These are phyloP conservation scores for Xylona heveae DNA, from an alignment of 495 filamentous ascomycete genomes.

Conservation along the genomic window DNA sequence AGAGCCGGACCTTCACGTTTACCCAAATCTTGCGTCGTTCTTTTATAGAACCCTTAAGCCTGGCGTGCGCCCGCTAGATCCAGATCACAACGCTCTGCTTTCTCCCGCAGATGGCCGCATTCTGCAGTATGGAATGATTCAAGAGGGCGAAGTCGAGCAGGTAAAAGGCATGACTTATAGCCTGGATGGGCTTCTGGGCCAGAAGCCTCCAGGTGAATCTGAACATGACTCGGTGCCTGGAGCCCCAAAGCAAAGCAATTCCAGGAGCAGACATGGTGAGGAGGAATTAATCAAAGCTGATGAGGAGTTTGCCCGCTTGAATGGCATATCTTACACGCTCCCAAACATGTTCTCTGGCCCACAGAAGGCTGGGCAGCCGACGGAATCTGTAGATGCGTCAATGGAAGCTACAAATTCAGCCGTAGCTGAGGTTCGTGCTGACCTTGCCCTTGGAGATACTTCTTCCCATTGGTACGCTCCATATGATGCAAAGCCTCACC, in stretches of 20 bases:
- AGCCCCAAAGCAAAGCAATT: conserved; percentile 3
- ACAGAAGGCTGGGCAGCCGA: conserved; percentile 2
- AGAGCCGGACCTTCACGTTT: conserved; percentile 69
- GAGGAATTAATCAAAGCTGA: conserved; percentile 51
- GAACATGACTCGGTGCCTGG: conserved; percentile 1
- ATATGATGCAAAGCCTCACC: conserved; percentile 29
- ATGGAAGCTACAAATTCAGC: conserved; percentile 40
- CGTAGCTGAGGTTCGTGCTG: conserved; percentile 62
- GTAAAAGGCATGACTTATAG: conserved; percentile 98
- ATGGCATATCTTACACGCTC: conserved; percentile 91
- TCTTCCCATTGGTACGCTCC: conserved; percentile 56
- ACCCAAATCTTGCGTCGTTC: conserved; percentile 86
- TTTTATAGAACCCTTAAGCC: conserved; percentile 92
- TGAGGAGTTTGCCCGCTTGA: conserved; percentile 85
- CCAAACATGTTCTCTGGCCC: conserved; percentile 69
- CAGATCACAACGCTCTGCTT: conserved; percentile 53
- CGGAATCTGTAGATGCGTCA: conserved; percentile 36
- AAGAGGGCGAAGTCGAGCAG: conserved; percentile 89
- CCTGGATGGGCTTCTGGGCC: conserved; percentile 71
- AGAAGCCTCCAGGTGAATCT: conserved; percentile 4
- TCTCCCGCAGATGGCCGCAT: conserved; percentile 80
- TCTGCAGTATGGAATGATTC: conserved; percentile 80
- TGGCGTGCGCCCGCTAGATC: conserved; percentile 69
- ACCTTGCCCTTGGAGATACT: conserved; percentile 50
- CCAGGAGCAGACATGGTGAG: conserved; percentile 15